phyloP scores from a whole-genome alignment of 208 protist genomes.

The Trypanosomatidae sp. region DNA sequence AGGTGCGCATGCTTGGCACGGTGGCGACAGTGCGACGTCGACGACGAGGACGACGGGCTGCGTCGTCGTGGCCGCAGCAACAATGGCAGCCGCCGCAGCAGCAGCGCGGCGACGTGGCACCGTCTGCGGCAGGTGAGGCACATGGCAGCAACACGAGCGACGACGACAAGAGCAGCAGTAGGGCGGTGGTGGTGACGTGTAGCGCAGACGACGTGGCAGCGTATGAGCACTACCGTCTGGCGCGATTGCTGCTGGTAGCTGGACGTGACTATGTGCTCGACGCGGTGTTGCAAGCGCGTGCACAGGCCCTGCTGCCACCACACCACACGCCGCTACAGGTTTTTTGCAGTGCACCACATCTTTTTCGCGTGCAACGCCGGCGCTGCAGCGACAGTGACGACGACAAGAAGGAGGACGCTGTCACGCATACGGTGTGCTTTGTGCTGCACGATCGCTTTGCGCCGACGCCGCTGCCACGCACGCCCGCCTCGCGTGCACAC shows the following conservation, averaged over 20 bases:
- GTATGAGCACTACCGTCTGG: constrained; percentile 75
- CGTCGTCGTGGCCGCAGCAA: background rate
- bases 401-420: background rate
- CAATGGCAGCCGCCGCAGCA: background rate
- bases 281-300: constrained; percentile 14
- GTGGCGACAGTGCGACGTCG: too few species aligned
- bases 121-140: background rate
- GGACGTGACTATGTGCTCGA: constrained; percentile 17
- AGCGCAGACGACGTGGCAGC: constrained; percentile 25
- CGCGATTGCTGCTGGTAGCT: constrained; percentile 38
- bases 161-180: background rate
- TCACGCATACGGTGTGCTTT: constrained; percentile 14
- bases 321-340: constrained; percentile 53
- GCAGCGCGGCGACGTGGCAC: background rate
- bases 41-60: too few species aligned
- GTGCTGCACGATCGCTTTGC: constrained; percentile 16
- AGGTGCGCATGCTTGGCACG: too few species aligned
- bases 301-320: constrained; percentile 20
- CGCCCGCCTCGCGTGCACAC: background rate
- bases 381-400: background rate
- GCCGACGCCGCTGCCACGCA: constrained; percentile 7
- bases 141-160: background rate
- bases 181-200: constrained; percentile 4
- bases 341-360: constrained; percentile 38
- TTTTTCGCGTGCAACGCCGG: constrained; percentile 6